These are phyloP conservation scores for Hypoxylon rickii DNA, from an alignment of 495 filamentous ascomycete genomes.

Conservation along the genomic window DNA sequence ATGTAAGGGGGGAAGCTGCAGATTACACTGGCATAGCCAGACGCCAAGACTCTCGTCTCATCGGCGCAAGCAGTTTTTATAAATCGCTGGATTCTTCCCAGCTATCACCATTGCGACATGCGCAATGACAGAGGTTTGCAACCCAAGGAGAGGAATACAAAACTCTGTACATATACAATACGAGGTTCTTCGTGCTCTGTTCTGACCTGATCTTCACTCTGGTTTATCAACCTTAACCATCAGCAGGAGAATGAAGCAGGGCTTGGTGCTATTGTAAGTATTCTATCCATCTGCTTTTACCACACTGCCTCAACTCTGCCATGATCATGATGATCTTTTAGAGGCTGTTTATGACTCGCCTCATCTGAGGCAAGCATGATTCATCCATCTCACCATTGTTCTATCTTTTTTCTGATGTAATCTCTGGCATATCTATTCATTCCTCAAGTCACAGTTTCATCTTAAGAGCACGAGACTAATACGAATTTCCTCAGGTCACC, in stretches of 20 bases:
- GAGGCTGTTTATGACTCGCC: constrained; percentile 56
- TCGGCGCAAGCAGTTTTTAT: neutral
- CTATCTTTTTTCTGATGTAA: constrained; percentile 39
- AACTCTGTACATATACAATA: constrained; percentile 41
- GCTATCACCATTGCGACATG: no score
- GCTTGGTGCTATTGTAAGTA: constrained; percentile 26
- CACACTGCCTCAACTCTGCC: neutral
- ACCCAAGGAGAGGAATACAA: constrained; percentile 9
- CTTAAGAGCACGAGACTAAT: constrained; percentile 24
- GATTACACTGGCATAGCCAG: neutral
- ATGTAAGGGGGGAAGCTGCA: neutral
- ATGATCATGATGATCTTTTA: constrained; percentile 42
- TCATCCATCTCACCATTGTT: constrained; percentile 52
- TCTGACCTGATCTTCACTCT: no score
- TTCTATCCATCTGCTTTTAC: neutral
- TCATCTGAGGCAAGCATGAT: constrained; percentile 47
- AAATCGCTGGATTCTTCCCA: no score
- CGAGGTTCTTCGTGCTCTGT: constrained; percentile 31
- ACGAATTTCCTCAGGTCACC: neutral
- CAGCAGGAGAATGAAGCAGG: neutral
- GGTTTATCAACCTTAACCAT: no score
- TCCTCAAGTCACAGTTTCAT: no score
- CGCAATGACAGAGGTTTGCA: neutral
- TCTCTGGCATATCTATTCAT: neutral
- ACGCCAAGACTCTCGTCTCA: neutral